Evolutionary conservation across 352 stramenopile genomes (phyloP).

Genomic region (Phytophthora capsici): DNA sequence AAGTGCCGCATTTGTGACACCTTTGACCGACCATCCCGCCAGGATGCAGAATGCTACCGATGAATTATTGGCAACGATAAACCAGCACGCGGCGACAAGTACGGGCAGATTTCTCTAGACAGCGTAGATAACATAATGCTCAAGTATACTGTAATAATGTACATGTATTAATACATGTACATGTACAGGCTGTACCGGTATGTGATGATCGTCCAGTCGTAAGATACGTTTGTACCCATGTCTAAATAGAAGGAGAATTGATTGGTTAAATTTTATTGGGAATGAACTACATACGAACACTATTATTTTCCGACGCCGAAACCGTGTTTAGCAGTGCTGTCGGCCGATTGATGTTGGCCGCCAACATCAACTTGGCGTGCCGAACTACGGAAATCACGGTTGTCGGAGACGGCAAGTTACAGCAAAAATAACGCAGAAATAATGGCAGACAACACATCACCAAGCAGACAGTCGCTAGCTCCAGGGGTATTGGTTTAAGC

Average conservation of each 20-base stretch:
- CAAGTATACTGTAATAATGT: no score
- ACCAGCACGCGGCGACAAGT: not conserved
- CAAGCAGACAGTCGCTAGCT: not conserved
- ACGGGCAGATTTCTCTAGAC: no score
- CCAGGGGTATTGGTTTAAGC: not conserved
- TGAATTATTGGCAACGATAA: not conserved
- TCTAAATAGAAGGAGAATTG: not conserved
- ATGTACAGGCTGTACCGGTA: no score
- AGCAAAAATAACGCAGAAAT: not conserved
- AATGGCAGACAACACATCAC: not conserved
- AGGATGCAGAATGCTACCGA: no score
- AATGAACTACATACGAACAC: not conserved
- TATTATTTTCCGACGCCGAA: not conserved
- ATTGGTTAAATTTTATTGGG: constrained; percentile 2
- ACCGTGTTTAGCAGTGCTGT: not conserved
- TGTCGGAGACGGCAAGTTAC: not conserved
- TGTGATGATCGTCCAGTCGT: constrained; percentile 3
- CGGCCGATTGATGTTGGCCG: not conserved
- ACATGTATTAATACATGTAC: no score
- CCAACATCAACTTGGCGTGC: no score
- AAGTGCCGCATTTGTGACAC: constrained; percentile 5
- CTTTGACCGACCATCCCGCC: no score
- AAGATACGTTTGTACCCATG: constrained; percentile 1
- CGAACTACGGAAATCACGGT: not conserved
- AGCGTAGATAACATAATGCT: no score